Evolutionary conservation across 2,329 filamentous ascomycete species (phyloP), one percentile per base, ranked within the genome.

Genomic region (Fusarium gaditjirri): DNA sequence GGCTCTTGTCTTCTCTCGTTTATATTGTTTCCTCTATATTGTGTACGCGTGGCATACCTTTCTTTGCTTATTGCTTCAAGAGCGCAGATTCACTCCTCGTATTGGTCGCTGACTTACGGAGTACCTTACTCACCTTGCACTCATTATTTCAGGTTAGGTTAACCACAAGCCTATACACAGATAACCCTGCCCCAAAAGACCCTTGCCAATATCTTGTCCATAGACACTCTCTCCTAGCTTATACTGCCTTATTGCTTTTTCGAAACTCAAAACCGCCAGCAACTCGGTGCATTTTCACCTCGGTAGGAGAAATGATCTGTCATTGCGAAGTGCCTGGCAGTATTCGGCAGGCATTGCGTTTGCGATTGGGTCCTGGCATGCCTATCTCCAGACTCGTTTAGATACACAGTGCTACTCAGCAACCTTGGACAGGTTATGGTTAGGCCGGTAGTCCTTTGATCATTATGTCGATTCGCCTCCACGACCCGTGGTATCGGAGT

Each of bases 171-270:
- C 46, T 65, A 29, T 50, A 31, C 44, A 27, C 59, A 29, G 42
- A 68, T 65, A 47, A 38, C 49, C 47, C 41, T 53, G 52, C 14
- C 44, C 38, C 21, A 36, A 33, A 52, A 61, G 60, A 47, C 44
- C 55, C 46, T 63, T 59, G 58, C 36, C 59, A 54, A 52, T 47
- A 52, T 49, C 68, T 50, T 46, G 43, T 53, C 61, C 43, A 56
- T 59, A 58, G 69, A 57, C 43, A 72, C 64, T 73, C 65, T 67
- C 33, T 73, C 68, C 58, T 71, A 52, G 49, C 33, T 52, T 60
- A 74, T 74, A 70, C 46, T 39, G 44, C 46, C 66, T 54, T 68
- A 63, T 73, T 74, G 73, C 68, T 53, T 54, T 53, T 54, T 60
- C 44, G 46, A 41, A 61, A 49, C 56, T 58, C 53, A 54, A 55